A percentile compares a stretch with the other conserved stretches of the same genome.
These are phyloP conservation scores for Rhodotorula mucilaginosa DNA, from an alignment of 1,284 basidiomycete species.

Conservation along the genomic window DNA sequence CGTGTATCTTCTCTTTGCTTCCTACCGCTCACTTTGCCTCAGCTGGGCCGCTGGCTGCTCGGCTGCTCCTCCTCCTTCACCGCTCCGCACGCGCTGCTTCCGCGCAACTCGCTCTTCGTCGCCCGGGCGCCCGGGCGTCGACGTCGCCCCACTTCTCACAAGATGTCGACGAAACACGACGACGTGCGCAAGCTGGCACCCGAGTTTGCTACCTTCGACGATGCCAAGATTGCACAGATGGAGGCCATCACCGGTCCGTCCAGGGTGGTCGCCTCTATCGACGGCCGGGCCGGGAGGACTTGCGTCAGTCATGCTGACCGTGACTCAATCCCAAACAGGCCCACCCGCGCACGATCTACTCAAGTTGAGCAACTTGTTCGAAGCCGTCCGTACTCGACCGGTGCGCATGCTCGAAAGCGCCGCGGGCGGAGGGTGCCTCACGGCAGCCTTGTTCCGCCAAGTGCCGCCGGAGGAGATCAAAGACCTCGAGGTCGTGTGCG, in stretches of 20 bases:
- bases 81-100: neutral
- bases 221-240: neutral
- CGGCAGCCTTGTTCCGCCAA: neutral
- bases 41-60: neutral
- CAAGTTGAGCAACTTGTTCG: conserved; percentile 2
- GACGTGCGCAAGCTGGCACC: neutral
- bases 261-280: neutral
- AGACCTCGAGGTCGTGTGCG: conserved; percentile 1
- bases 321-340: neutral
- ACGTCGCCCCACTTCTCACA: no score
- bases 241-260: conserved; percentile 1
- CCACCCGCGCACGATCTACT: neutral
- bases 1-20: neutral
- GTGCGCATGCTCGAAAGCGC: conserved; percentile 11
- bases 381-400: neutral
- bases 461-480: neutral
- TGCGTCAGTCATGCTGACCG: no score
- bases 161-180: neutral
- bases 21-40: neutral
- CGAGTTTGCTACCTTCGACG: neutral
- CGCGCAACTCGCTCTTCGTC: neutral
- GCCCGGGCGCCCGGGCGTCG: no score
- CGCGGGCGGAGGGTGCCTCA: neutral
- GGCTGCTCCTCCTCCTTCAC: neutral
- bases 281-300: neutral